Evolutionary conservation across 176 grass and related monocot species (phyloP), one percentile per base, ranked within the genome.

Genomic region (Echinochloa phyllopogon): DNA sequence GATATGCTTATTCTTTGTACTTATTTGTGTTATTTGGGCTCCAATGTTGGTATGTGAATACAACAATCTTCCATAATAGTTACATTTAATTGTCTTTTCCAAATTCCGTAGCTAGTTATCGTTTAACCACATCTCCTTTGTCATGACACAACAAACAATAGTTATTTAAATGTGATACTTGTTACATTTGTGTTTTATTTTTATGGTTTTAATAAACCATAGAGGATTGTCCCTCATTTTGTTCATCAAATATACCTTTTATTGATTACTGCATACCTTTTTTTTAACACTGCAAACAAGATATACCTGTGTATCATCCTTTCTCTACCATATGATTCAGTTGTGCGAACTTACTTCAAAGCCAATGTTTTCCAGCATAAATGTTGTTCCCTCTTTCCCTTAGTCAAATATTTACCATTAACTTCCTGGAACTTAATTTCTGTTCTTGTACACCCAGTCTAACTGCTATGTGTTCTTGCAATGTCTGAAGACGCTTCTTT

Each of bases 1-100:
- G 57, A 95, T 98, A 86, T 98, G 96, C 88, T 84, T 98, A 65
- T 95, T 98, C 91, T 98, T 95, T 47, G 92, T 98, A 88, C 82
- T 98, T 88, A 95, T 98, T 52, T 92, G 96, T 87, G 93, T 98
- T 88, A 98, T 98, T 78, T 98, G 96, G 96, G 91, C 96, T 79
- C 96, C 96, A 85, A 98, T 98, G 96, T 87, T 98, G 93, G 96
- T 98, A 94, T 60, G 84, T 33, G 39, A 83, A 82, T 89, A 50
- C 36, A 8, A 23, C 47, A 71, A 37, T 52, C 55, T 58, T 77
- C 9, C 13, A 25, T 17, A 25, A 38, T 82, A 70, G 10, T 55
- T 70, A 25, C 52, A 37, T 25, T 88, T 12, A 56, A 45, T 16
- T 84, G 37, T 77, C 43, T 33, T 52, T 77, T 69, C 20, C 24